A percentile compares a stretch with the other conserved stretches of the same genome.
Conservation (phyloP, 495 filamentous ascomycete species). For the Aspergillus bridgeri region DNA sequence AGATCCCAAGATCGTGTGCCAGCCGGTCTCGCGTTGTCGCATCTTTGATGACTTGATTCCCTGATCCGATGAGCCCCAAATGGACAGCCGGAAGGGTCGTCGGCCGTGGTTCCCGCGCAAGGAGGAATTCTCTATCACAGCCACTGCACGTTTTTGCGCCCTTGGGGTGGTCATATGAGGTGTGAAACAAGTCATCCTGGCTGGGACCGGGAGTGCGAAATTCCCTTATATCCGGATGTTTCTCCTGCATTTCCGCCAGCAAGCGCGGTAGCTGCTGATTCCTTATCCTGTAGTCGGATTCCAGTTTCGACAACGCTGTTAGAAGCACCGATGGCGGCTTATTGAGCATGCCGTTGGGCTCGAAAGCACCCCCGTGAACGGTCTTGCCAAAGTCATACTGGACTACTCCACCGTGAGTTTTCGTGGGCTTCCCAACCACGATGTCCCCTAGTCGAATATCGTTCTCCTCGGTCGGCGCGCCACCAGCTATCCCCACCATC, state of each 20-base stretch:
- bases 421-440: not conserved
- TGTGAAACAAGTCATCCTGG: too few relatives aligned
- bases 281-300: not conserved
- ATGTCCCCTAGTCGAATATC: conserved; percentile 23
- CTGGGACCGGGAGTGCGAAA: too few relatives aligned
- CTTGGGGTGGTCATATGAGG: too few relatives aligned
- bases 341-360: not conserved
- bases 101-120: not conserved
- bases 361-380: not conserved
- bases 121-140: not conserved
- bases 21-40: not conserved
- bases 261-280: too few relatives aligned
- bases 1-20: not conserved
- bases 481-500: conserved; percentile 26
- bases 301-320: not conserved
- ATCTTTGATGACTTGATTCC: not conserved
- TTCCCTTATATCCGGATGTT: too few relatives aligned
- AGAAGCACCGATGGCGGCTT: not conserved
- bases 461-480: conserved; percentile 16
- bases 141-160: too few relatives aligned
- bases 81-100: not conserved
- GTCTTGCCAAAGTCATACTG: not conserved
- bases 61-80: not conserved
- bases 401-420: conserved; percentile 1
- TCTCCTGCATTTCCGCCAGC: too few relatives aligned